phyloP scores from a whole-genome alignment of 2,329 filamentous ascomycete genomes.

The Sclerotinia sclerotiorum region DNA sequence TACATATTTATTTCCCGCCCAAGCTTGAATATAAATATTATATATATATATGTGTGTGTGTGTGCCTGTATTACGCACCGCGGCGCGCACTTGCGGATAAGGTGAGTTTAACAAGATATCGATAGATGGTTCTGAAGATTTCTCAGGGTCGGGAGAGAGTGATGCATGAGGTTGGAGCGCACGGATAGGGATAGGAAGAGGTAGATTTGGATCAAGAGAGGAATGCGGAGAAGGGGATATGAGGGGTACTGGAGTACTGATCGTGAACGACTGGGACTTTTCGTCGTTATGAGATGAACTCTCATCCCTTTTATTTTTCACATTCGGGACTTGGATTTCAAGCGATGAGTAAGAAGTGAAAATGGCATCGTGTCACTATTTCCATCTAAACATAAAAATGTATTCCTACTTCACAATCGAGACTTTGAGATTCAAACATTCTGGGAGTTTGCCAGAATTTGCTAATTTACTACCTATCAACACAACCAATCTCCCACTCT shows the following conservation, averaged over 20 bases:
- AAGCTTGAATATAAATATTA: constrained; percentile 46
- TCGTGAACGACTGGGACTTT: background rate
- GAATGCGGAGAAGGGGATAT: no score
- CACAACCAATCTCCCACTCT: no score
- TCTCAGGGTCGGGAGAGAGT: constrained; percentile 26
- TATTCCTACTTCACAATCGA: background rate
- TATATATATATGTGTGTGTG: no score
- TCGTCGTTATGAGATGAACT: background rate
- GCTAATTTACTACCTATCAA: background rate
- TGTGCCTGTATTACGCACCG: constrained; percentile 63
- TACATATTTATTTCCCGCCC: rapidly evolving
- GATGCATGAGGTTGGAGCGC: background rate
- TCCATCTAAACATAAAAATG: background rate
- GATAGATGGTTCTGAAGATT: constrained; percentile 17
- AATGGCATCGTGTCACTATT: background rate
- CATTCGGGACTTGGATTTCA: background rate
- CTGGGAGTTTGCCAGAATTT: background rate
- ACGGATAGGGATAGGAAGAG: background rate
- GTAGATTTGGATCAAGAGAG: background rate
- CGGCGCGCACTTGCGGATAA: constrained; percentile 47
- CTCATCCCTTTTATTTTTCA: background rate
- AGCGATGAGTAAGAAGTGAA: background rate
- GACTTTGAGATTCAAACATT: background rate
- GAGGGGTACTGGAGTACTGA: background rate
- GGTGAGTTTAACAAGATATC: constrained; percentile 24